These are phyloP conservation scores for Diversispora eburnea DNA, from an alignment of 192 early-diverging fungal genomes.

Conservation along the genomic window DNA sequence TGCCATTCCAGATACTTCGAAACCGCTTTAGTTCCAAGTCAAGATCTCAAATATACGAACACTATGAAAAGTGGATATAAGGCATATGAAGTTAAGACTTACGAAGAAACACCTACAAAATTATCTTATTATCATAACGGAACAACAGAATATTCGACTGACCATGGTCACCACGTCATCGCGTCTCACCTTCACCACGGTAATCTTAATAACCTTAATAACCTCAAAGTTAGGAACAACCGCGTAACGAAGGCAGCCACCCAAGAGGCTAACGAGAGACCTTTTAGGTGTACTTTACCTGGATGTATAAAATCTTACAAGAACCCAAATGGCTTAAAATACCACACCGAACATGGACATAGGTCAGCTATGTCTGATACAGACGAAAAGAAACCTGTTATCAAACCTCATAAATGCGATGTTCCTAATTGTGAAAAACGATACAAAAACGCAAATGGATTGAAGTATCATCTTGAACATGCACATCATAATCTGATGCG, in stretches of 20 bases:
- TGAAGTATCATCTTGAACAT: conserved; percentile 95
- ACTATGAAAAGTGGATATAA: conserved; percentile 14
- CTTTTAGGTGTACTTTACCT: conserved; percentile 76
- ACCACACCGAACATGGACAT: conserved; percentile 95
- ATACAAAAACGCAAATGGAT: conserved; percentile 96
- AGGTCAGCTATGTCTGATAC: conserved; percentile 47
- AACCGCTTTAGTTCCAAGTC: not conserved
- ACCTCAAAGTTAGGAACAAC: conserved; percentile 11
- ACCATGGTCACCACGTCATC: not conserved
- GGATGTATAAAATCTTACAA: conserved; percentile 96
- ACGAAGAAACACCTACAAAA: not conserved
- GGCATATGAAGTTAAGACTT: not conserved
- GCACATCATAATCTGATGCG: conserved; percentile 42
- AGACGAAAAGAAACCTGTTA: conserved; percentile 55
- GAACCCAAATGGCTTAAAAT: conserved; percentile 96
- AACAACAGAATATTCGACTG: not conserved
- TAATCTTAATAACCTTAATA: conserved; percentile 4
- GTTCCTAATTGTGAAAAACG: conserved; percentile 83
- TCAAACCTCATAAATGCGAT: conserved; percentile 75
- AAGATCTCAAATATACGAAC: not conserved
- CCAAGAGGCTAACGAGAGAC: conserved; percentile 56
- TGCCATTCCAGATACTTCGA: conserved; percentile 1
- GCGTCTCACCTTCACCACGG: not conserved
- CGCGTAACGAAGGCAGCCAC: conserved; percentile 15
- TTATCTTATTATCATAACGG: conserved; percentile 6